A percentile compares a stretch with the other conserved stretches of the same genome.
Evolutionary conservation across 1,284 basidiomycete genomes (phyloP).

Genomic region (Cutaneotrichosporon sp.): DNA sequence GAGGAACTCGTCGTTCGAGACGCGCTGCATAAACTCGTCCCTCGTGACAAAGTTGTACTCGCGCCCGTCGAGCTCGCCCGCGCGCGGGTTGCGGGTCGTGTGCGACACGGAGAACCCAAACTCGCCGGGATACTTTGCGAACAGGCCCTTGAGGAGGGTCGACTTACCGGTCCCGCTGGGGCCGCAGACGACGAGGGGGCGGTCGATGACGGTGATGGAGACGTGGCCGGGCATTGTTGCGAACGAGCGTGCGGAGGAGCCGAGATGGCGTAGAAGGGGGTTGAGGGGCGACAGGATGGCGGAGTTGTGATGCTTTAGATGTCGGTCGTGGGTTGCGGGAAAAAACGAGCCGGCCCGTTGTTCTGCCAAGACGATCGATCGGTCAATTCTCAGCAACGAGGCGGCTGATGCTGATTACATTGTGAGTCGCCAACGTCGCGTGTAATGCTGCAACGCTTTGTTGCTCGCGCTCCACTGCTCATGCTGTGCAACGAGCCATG

Average conservation of each 20-base stretch:
- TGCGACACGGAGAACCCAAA: slow-evolving; percentile 97
- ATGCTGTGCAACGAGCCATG: no score
- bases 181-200: slow-evolving; percentile 69
- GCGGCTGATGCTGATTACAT: no score
- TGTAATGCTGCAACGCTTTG: no score
- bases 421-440: no score
- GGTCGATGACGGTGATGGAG: slow-evolving; percentile 4
- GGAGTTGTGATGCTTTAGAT: background rate
- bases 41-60: slow-evolving; percentile 58
- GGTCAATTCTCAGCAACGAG: no score
- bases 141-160: slow-evolving; percentile 80
- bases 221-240: slow-evolving; percentile 6
- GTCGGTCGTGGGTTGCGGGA: background rate
- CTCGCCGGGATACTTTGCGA: slow-evolving; percentile 71
- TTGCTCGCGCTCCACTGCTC: no score
- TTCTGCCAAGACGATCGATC: no score
- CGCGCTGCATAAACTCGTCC: slow-evolving; percentile 53
- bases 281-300: background rate
- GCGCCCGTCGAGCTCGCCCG: slow-evolving; percentile 72
- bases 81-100: slow-evolving; percentile 81
- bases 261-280: background rate
- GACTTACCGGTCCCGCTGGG: slow-evolving; percentile 93
- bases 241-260: slow-evolving; percentile 1
- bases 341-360: no score
- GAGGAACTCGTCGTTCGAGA: slow-evolving; percentile 55